Evolutionary conservation across 306 rosid species (phyloP), one percentile per base, ranked within the genome.

Genomic region (Gastrolobium villosum): DNA sequence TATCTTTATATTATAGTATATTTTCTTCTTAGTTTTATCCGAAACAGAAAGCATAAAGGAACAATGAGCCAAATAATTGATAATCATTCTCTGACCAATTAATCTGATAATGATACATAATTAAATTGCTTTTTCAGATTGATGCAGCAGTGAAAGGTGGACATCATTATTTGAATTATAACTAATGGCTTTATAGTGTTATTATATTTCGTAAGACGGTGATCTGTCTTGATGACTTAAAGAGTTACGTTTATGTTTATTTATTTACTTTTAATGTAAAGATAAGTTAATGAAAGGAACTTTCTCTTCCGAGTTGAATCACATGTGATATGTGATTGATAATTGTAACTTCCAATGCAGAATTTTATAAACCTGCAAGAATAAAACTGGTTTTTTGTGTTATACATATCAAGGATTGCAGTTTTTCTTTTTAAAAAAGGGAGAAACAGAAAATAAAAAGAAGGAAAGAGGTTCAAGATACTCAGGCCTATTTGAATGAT

Each of bases 71-170:
- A 40, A 77, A 82, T 82, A 55, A 77, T 82, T 71, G 56, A 65
- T 46, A 64, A 82, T 77, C 79, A 82, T 77, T 55, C 43, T 71
- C n/a, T 77, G 64, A 64, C 82, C 82, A 77, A 72, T 82, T 55
- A 82, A 71, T 77, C 50, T 55, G 69, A 71, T 71, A 79, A 82
- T 71, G 86, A 49, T 55, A 77, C 70, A 77, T 82, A 15, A 77
- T 77, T 71, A 50, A 64, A 77, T 65, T 55, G 15, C 65, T 54
- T 45, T 39, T 69, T 64, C 39, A 54, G 70, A 77, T 71, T 63
- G 71, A 71, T 48, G 70, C 65, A 72, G 56, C 82, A 53, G 74
- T 45, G 79, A 82, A 82, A 82, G 76, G 82, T 41, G 39, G 56
- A 20, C 44, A 82, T 82, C 62, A 76, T 70, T 82, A 63, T 70